These are phyloP conservation scores for Ophiostoma tasmaniense DNA, from an alignment of 2,329 filamentous ascomycete genomes.

Conservation along the genomic window DNA sequence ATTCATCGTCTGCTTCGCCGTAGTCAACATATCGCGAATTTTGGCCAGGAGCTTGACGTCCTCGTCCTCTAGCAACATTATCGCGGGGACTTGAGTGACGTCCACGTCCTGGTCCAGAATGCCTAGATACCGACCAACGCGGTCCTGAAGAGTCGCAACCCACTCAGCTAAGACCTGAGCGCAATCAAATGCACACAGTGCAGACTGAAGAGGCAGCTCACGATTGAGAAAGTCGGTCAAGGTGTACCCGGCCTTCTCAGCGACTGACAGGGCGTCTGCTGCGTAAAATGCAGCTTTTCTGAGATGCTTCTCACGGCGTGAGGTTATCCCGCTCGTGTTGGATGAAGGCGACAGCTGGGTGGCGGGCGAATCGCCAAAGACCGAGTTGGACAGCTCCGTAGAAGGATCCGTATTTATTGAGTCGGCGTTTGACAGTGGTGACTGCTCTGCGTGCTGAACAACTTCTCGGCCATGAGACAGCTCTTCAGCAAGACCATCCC, in stretches of 20 bases:
- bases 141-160: slow-evolving; percentile 86
- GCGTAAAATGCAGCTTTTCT: slow-evolving; percentile 94
- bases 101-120: slow-evolving; percentile 81
- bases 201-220: slow-evolving; percentile 81
- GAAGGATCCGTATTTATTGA: slow-evolving; percentile 36
- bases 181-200: slow-evolving; percentile 89
- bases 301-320: slow-evolving; percentile 75
- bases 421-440: slow-evolving; percentile 43
- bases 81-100: slow-evolving; percentile 67
- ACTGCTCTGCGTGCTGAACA: slow-evolving; percentile 60
- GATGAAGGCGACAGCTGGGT: neutral
- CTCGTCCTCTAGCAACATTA: slow-evolving; percentile 87
- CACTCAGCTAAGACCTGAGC: slow-evolving; percentile 91
- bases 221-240: slow-evolving; percentile 71
- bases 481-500: slow-evolving; percentile 84
- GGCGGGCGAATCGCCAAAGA: slow-evolving; percentile 19
- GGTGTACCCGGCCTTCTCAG: slow-evolving; percentile 74
- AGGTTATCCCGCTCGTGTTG: slow-evolving; percentile 36
- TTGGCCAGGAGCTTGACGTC: slow-evolving; percentile 79
- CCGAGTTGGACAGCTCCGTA: slow-evolving; percentile 40
- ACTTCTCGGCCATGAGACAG: slow-evolving; percentile 70
- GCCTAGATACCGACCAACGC: slow-evolving; percentile 82
- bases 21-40: slow-evolving; percentile 68
- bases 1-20: slow-evolving; percentile 72
- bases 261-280: slow-evolving; percentile 81